These are phyloP conservation scores for Paspalum notatum DNA, from an alignment of 176 grass and related monocot genomes.

Conservation along the genomic window DNA sequence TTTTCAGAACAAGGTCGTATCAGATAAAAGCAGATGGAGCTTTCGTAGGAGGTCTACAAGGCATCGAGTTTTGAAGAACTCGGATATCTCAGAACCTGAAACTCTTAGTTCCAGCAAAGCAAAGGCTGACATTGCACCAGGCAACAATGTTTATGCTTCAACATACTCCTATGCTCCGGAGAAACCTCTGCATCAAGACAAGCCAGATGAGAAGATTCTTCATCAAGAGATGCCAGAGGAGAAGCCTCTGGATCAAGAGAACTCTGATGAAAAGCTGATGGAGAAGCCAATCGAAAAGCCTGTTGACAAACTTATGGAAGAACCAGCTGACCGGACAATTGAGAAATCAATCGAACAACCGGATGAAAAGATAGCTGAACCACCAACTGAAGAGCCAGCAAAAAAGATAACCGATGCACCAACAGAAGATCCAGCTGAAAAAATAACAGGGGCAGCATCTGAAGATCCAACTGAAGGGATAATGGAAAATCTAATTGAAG, in stretches of 20 bases:
- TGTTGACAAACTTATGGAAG: conserved; percentile 42
- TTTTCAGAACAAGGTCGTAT: conserved; percentile 77
- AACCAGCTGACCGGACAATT: conserved; percentile 50
- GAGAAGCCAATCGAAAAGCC: conserved; percentile 45
- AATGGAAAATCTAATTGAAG: conserved; percentile 43
- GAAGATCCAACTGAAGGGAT: conserved; percentile 43
- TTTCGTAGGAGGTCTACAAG: conserved; percentile 94
- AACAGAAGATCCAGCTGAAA: conserved; percentile 49
- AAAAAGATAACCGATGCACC: conserved; percentile 34
- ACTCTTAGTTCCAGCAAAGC: conserved; percentile 82
- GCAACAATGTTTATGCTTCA: conserved; percentile 59
- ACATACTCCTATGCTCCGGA: conserved; percentile 74
- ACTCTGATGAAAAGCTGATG: conserved; percentile 46
- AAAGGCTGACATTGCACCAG: conserved; percentile 64
- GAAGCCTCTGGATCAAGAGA: conserved; percentile 55
- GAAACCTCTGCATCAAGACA: conserved; percentile 56
- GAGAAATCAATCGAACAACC: conserved; percentile 50
- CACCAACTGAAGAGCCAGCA: conserved; percentile 38
- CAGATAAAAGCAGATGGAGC: conserved; percentile 96
- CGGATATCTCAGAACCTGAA: conserved; percentile 71
- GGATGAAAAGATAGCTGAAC: conserved; percentile 45
- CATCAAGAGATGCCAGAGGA: conserved; percentile 49
- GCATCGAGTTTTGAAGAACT: conserved; percentile 85
- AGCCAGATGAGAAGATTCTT: conserved; percentile 42
- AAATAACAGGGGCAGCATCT: conserved; percentile 17